Evolutionary conservation across 1,284 basidiomycete genomes (phyloP).

Genomic region (Ustilago bromivora): DNA sequence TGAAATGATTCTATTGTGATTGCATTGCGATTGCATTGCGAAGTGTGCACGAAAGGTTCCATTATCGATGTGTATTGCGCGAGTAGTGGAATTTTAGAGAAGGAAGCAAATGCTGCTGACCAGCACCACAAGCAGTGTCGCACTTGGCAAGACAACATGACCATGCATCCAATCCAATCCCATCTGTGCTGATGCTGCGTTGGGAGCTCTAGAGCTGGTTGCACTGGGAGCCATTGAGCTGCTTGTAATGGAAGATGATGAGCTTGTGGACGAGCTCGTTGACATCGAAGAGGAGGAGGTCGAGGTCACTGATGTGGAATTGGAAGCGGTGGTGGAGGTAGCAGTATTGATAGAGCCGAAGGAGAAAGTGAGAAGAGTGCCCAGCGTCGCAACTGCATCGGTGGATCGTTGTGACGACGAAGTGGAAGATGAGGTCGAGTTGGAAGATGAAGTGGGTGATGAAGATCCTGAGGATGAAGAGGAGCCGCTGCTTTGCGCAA

Average conservation of each 20-base stretch:
- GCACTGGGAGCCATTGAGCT: conserved; percentile 8
- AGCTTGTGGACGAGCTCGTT: conserved; percentile 7
- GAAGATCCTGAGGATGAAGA: not conserved
- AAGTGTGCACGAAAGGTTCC: not conserved
- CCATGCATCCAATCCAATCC: conserved; percentile 2
- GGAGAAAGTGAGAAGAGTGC: conserved; percentile 33
- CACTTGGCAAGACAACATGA: conserved; percentile 18
- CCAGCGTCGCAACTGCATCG: conserved; percentile 42
- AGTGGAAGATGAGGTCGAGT: conserved; percentile 4
- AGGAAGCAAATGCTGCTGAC: conserved; percentile 44
- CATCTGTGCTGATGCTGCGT: conserved; percentile 3
- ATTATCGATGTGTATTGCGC: not conserved
- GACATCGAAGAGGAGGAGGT: conserved; percentile 14
- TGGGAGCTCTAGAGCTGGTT: conserved; percentile 13
- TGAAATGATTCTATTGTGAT: not conserved
- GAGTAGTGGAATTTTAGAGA: conserved; percentile 18
- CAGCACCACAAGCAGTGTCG: conserved; percentile 19
- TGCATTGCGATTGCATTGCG: not conserved
- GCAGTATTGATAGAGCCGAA: conserved; percentile 29
- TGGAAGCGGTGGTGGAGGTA: conserved; percentile 7
- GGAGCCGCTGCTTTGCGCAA: conserved; percentile 9
- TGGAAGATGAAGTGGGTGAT: conserved; percentile 8
- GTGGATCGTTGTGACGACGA: conserved; percentile 16
- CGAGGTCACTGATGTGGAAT: conserved; percentile 6
- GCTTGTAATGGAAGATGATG: conserved; percentile 5